Evolutionary conservation across 2,329 filamentous ascomycete genomes (phyloP), one percentile per base, ranked within the genome.

Genomic region (Penicillium sp.): DNA sequence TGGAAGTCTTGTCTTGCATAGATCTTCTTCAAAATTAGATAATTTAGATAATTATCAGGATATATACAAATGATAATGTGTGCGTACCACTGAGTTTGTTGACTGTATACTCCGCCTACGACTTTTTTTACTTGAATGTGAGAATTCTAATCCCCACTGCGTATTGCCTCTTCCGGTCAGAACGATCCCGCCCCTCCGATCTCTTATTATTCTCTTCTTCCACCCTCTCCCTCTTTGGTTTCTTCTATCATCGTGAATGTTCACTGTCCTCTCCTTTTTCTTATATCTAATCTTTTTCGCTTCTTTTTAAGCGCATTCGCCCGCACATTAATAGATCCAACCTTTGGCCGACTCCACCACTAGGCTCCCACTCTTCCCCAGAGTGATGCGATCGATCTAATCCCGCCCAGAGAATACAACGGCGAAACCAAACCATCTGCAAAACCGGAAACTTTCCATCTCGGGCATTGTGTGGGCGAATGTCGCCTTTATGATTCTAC

Each of bases 401-500:
- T 60, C 38, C 48, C 51, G 38, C 34, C 45, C 47, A 58, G 55
- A 39, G 42, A 49, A 49, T 35, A 58, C 28, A 38, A 57, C 43
- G 37, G 20, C 49, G 22, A 52, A 52, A 38, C 39, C 22, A 38
- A 20, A 42, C 25, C n/a, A 20, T 38, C 42, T 28, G 41, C 15
- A 31, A 31, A 39, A 22, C 20, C 41, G 42, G 37, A 37, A 12
- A 35, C 38, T 17, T 17, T 15, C 39, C 37, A 45, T 47, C 50
- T 56, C 59, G 50, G 49, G 50, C 42, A 55, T 60, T 67, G 68
- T 69, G 74, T 76, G 73, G 73, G 73, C 73, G 75, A 73, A 77
- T 75, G 72, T 71, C 67, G 73, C 71, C 67, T 71, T 71, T 70
- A 73, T 75, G 71, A 69, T 69, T 60, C 62, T 61, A 39, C n/a